Base-by-base conservation (phyloP, 306 rosid species). In the Rosa persica region DNA sequence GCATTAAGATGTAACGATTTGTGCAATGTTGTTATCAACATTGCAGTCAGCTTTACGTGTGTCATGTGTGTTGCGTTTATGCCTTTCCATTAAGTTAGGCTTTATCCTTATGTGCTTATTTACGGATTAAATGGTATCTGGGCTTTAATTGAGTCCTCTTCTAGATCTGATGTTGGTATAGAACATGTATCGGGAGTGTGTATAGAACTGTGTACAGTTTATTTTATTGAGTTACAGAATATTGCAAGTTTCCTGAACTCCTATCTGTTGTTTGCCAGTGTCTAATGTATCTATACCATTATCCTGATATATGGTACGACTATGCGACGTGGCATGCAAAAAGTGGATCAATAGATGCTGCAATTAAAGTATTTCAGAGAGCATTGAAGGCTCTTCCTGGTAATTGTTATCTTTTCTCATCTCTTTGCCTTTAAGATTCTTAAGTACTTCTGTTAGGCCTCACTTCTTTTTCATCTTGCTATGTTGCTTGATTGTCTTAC, bases 331-430 rank as follows among this genome's bases (percentile, higher is more conserved):
- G 98, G 98, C 98, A 88, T 89, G 97, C 98, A 83, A 92, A 88
- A 88, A 80, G 87, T 86, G 98, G 97, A 81, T 89, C 91, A 12
- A 79, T 89, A 83, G 98, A 95, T 84, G 89, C 98, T 67, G 98
- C 98, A 83, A 87, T 91, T 85, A 95, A 95, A 91, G 92, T 95
- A 54, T 92, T 95, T 86, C 98, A 92, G 86, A 90, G 98, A 69
- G 87, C 98, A 72, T 73, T 89, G 85, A 95, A 92, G 90, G 98
- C 97, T 86, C 98, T 92, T 78, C 98, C 98, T 67, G 97, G 98
- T 92, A 74, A 79, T 57, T 85, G 34, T 61, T 72, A 51, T 79
- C 25, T 25, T 70, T 76, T 81, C 70, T 83, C 39, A 68, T 83
- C 72, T 72, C 78, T 57, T 55, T 42, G 47, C 65, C 39, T 48